Evolutionary conservation across 129 eudicot species (phyloP).

Genomic region (Centrapalus pauciflorus): DNA sequence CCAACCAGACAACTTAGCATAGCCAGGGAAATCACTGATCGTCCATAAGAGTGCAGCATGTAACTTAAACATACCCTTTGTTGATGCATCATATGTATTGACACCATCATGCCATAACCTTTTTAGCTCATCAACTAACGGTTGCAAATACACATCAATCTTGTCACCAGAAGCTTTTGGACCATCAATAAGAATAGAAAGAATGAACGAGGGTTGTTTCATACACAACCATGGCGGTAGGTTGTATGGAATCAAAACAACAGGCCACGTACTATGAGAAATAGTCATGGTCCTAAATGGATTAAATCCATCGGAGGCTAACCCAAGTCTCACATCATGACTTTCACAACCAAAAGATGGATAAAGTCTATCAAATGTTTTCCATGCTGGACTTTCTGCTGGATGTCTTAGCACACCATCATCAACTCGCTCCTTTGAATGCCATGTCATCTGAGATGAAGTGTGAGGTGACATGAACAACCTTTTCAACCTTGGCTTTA

Average conservation of each 20-base stretch:
- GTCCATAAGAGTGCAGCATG: conserved; percentile 9
- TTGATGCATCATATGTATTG: conserved; percentile 15
- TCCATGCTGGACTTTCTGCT: too few species aligned
- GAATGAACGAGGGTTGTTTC: not conserved
- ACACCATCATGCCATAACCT: not conserved
- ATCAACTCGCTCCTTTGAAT: too few species aligned
- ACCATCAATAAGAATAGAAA: conserved; percentile 16
- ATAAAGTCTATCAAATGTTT: too few species aligned
- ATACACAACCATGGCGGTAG: conserved; percentile 26
- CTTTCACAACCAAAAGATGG: too few species aligned
- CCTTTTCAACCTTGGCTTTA: too few species aligned
- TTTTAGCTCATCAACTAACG: conserved; percentile 18
- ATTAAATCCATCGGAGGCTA: too few species aligned
- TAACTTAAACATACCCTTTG: not conserved
- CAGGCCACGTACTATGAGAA: conserved; percentile 31
- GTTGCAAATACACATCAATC: conserved; percentile 26
- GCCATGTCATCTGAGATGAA: too few species aligned
- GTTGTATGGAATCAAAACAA: conserved; percentile 14
- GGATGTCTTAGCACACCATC: too few species aligned
- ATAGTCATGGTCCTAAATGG: too few species aligned
- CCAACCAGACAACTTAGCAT: conserved; percentile 16
- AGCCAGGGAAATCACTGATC: conserved; percentile 10
- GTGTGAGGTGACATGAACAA: too few species aligned
- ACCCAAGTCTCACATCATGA: too few species aligned
- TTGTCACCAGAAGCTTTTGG: conserved; percentile 12